These are phyloP conservation scores for Talaromyces sp. DNA, from an alignment of 2,329 filamentous ascomycete genomes.

Conservation along the genomic window DNA sequence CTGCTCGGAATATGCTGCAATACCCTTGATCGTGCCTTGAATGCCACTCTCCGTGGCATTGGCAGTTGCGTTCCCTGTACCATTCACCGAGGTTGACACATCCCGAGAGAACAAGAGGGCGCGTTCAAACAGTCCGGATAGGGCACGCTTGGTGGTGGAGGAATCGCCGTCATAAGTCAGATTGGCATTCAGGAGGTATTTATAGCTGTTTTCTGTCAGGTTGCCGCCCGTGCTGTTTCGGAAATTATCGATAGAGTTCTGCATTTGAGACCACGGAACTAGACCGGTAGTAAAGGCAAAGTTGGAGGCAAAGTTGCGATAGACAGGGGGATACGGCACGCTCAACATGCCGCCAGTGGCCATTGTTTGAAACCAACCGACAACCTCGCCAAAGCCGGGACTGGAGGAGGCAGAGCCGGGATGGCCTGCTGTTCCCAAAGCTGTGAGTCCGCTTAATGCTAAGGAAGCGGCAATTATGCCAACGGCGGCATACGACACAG, in stretches of 20 bases:
- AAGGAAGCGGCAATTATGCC: constrained; percentile 83
- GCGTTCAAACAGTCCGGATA: constrained; percentile 40
- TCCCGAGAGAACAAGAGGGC: constrained; percentile 53
- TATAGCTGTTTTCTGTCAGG: constrained; percentile 71
- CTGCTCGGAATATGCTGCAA: constrained; percentile 78
- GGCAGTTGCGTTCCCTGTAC: constrained; percentile 28
- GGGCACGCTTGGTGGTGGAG: constrained; percentile 52
- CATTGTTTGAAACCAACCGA: constrained; percentile 89
- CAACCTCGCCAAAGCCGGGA: constrained; percentile 78
- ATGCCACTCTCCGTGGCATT: constrained; percentile 36
- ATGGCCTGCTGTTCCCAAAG: constrained; percentile 58
- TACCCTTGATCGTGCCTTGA: constrained; percentile 62
- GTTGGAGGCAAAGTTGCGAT: constrained; percentile 85
- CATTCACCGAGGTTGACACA: constrained; percentile 37
- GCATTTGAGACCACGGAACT: constrained; percentile 75
- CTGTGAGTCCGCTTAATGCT: constrained; percentile 66
- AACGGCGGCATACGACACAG: constrained; percentile 77
- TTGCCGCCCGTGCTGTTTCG: constrained; percentile 78
- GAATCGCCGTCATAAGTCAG: constrained; percentile 61
- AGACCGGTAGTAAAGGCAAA: constrained; percentile 88
- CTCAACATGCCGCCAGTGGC: constrained; percentile 96
- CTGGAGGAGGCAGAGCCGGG: constrained; percentile 63
- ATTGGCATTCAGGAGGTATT: constrained; percentile 69
- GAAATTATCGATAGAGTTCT: constrained; percentile 79
- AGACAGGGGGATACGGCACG: constrained; percentile 79